Base-by-base conservation (phyloP, 2,329 filamentous ascomycete genomes). In the Aspergillus neotritici region DNA sequence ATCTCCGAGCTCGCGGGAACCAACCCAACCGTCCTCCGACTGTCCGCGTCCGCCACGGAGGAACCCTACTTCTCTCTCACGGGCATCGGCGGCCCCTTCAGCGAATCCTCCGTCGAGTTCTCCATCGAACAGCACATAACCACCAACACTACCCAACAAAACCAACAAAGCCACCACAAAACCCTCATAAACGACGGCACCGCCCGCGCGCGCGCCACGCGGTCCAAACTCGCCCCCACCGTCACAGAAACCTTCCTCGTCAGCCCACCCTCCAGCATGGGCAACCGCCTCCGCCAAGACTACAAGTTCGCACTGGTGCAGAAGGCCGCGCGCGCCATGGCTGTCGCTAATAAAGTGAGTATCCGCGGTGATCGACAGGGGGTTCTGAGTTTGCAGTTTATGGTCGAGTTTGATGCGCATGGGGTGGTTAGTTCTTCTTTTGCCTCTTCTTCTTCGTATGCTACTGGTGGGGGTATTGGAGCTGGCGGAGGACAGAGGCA, bases 321-420 rank as follows among this genome's bases (percentile, higher is more conserved):
- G 64, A 85, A 86, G 52, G 90, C 91, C 0, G 82, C 82, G 35
- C 83, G 91, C 51, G 91, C 93, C n/a, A 97, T 98, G 91, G 82
- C 84, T 35, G 80, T 89, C 31, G 88, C 90, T 4, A 90, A 79
- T 58, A 98, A 97, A 67, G 90, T 97, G 45, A 95, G 89, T 61
- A 77, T 98, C 48, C 77, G 93, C 12, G 84, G 88, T 0, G 93
- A 98, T 65, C 76, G 79, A 2, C 87, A 95, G 62, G 91, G 93
- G 0, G 91, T 98, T 25, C 67, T 98, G 51, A 96, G 87, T 66
- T 70, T 97, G 63, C 93, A 98, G 61, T 96, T 97, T 58, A 93
- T 98, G 85, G 84, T 98, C 12, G 88, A 96, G 61, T 75, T 90
- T 33, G 87, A 93, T 49, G 78, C 78, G 5, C 77, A 78, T 34